Base-by-base conservation (phyloP, 116 monocot genomes). In the Cymodocea nodosa region DNA sequence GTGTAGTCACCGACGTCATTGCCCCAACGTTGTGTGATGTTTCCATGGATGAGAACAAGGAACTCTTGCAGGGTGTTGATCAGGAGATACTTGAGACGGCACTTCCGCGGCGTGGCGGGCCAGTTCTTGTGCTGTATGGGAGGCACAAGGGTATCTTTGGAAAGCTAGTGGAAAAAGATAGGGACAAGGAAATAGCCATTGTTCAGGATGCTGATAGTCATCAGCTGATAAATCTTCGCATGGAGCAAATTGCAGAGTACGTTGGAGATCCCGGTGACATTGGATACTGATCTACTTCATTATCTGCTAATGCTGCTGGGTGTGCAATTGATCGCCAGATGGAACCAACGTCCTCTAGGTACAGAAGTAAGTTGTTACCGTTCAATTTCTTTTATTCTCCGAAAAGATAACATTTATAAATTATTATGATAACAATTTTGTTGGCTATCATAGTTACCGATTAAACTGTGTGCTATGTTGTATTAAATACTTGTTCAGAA, bases 11-110 rank as follows among this genome's bases (percentile, higher is more conserved):
- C 16, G 97, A 98, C 76, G 97, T 98, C 23, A 82, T 91, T 14
- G 80, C 84, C 6, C 92, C 84, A 16, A 82, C 77, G 52, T 79
- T 65, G 0, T 98, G 97, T 9, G 92, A 91, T 71, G 66, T 98
- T 17, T 74, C 72, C 15, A 92, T 98, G 82, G 97, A 98, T 73
- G 95, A 74, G 63, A 77, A 54, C 56, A 62, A 72, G 62, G 87
- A 81, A 50, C 66, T 98, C 5, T 64, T 98, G 59, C 88, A 97
- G 70, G 83, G 97, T 7, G 80, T 98, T 25, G 82, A 89, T 65
- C 97, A 98, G 64, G 84, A 78, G 53, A 77, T 88, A 7, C 77
- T 98, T 15, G 97, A 98, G 73, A 98, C 97, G 4, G 97, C 78
- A 4, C 59, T 98, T 35, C 97, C 97, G 0, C 85, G 79, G 59